These are phyloP conservation scores for Diaporthe citri DNA, from an alignment of 2,329 filamentous ascomycete genomes.

Conservation along the genomic window DNA sequence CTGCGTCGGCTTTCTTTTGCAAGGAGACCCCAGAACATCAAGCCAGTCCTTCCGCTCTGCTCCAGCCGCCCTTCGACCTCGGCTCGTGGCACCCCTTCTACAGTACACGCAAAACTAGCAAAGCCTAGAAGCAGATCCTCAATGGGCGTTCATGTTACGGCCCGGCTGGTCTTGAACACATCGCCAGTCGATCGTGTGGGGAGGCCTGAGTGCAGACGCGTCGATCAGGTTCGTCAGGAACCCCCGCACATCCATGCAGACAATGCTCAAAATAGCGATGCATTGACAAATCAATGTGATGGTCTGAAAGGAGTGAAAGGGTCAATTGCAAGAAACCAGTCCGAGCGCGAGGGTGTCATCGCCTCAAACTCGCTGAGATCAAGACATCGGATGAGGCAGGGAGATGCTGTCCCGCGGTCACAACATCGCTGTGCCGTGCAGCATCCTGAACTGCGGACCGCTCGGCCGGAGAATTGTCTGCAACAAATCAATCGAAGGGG, in stretches of 20 bases:
- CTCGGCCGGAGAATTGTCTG: conserved; percentile 26
- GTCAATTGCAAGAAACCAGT: conserved; percentile 2
- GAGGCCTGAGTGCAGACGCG: conserved; percentile 13
- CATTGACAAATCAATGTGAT: conserved; percentile 15
- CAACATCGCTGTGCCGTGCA: background rate
- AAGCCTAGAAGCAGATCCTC: background rate
- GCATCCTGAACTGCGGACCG: conserved; percentile 9
- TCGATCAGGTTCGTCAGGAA: conserved; percentile 21
- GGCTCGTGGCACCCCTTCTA: conserved; percentile 6
- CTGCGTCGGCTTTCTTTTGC: background rate
- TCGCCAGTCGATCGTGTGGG: conserved; percentile 26
- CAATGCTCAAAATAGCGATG: conserved; percentile 21
- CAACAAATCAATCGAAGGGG: conserved; percentile 3
- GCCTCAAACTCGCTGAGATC: conserved; percentile 21
- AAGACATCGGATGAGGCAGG: conserved; percentile 25
- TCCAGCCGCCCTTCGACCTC: background rate
- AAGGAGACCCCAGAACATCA: conserved; percentile 12
- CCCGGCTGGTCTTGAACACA: background rate
- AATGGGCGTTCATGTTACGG: background rate
- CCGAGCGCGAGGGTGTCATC: conserved; percentile 27
- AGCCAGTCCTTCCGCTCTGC: background rate
- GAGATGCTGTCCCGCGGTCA: background rate
- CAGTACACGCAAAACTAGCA: conserved; percentile 2
- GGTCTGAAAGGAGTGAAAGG: background rate
- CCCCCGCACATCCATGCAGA: background rate